A percentile compares a stretch with the other conserved stretches of the same genome.
These are phyloP conservation scores for Trichoderma sp. DNA, from an alignment of 2,329 filamentous ascomycete genomes.

Conservation along the genomic window DNA sequence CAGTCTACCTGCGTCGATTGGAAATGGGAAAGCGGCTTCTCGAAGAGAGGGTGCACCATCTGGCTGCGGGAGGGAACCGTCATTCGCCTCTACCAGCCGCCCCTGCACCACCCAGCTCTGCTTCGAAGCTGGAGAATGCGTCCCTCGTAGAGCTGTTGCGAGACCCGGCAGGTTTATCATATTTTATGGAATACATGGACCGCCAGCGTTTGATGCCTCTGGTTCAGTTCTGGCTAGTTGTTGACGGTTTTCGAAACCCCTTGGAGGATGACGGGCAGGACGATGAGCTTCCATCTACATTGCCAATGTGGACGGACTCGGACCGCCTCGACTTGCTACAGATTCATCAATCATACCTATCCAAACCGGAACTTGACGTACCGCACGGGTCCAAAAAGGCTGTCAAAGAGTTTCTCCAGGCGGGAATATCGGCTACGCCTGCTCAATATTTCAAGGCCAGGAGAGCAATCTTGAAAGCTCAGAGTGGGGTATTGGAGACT, in stretches of 20 bases:
- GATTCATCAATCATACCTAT: conserved; percentile 87
- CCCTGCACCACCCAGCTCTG: conserved; percentile 35
- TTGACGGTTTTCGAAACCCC: conserved; percentile 93
- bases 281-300: conserved; percentile 60
- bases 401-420: conserved; percentile 76
- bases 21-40: conserved; percentile 90
- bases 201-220: conserved; percentile 81
- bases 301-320: conserved; percentile 75
- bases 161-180: conserved; percentile 87
- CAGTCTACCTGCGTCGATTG: conserved; percentile 81
- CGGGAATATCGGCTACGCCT: conserved; percentile 73
- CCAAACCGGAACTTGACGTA: conserved; percentile 78
- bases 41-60: conserved; percentile 82
- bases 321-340: conserved; percentile 87
- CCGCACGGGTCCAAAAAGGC: conserved; percentile 66
- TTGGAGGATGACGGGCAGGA: conserved; percentile 72
- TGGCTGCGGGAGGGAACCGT: conserved; percentile 68
- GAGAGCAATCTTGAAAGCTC: conserved; percentile 76
- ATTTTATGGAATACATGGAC: conserved; percentile 99
- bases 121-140: conserved; percentile 69
- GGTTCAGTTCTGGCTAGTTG: conserved; percentile 97
- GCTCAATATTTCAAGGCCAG: conserved; percentile 82
- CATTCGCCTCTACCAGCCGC: conserved; percentile 35
- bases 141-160: conserved; percentile 84
- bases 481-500: conserved; percentile 79